phyloP scores from a whole-genome alignment of 768 basidiomycete genomes.

The Suillus cothurnatus region DNA sequence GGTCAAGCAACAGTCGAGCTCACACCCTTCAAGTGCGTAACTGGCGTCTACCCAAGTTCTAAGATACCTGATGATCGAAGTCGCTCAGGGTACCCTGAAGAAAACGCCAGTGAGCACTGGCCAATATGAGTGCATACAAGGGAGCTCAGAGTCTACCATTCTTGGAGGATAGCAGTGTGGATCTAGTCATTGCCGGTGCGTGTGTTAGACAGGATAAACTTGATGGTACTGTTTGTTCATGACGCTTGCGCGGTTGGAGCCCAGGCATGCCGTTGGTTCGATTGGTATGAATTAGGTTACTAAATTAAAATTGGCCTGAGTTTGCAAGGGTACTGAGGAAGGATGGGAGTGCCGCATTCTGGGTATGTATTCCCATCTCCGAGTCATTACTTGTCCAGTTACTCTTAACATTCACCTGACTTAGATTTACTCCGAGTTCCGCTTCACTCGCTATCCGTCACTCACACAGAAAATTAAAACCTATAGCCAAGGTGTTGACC shows the following conservation, averaged over 20 bases:
- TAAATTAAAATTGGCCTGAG: no score
- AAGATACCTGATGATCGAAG: constrained; percentile 73
- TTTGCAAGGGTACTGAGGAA: constrained; percentile 57
- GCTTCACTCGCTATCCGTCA: constrained; percentile 57
- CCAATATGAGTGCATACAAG: constrained; percentile 37
- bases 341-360: constrained; percentile 71
- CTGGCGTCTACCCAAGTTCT: constrained; percentile 75
- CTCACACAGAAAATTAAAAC: constrained; percentile 60
- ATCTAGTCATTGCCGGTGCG: constrained; percentile 68
- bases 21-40: constrained; percentile 55
- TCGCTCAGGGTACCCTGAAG: constrained; percentile 39
- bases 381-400: neutral
- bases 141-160: constrained; percentile 53
- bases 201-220: constrained; percentile 4
- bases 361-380: constrained; percentile 46
- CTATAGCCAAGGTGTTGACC: constrained; percentile 60
- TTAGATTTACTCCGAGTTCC: constrained; percentile 70
- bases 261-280: constrained; percentile 83
- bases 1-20: constrained; percentile 73
- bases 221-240: neutral
- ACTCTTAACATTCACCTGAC: neutral
- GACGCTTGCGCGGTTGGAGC: constrained; percentile 40
- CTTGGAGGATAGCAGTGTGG: constrained; percentile 55
- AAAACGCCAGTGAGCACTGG: constrained; percentile 22
- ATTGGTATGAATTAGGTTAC: constrained; percentile 65